Evolutionary conservation across 495 filamentous ascomycete species (phyloP).

Genomic region (Lichenothelia convexa): DNA sequence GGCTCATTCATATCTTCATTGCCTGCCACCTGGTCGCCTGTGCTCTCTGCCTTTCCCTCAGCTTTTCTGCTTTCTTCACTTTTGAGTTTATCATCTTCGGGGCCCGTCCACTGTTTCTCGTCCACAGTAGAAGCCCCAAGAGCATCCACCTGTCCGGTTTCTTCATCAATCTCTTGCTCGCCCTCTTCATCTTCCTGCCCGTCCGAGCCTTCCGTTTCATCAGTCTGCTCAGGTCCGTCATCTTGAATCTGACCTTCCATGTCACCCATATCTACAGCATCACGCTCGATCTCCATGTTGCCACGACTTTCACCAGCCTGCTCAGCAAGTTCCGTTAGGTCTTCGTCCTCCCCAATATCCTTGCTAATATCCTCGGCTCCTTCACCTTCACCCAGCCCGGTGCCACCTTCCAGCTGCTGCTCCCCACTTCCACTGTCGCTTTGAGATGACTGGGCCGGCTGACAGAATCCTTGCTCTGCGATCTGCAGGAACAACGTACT

Average conservation of each 20-base stretch:
- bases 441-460: slow-evolving; percentile 51
- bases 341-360: slow-evolving; percentile 82
- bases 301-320: slow-evolving; percentile 25
- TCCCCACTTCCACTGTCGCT: slow-evolving; percentile 42
- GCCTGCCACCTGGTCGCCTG: too few relatives aligned
- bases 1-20: too few relatives aligned
- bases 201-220: slow-evolving; percentile 35
- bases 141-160: slow-evolving; percentile 76
- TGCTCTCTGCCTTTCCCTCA: slow-evolving; percentile 37
- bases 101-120: slow-evolving; percentile 85
- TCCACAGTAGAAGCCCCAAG: slow-evolving; percentile 76
- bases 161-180: slow-evolving; percentile 64
- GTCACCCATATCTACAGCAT: slow-evolving; percentile 91
- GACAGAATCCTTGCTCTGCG: slow-evolving; percentile 74
- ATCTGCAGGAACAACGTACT: slow-evolving; percentile 58
- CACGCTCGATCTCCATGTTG: slow-evolving; percentile 33
- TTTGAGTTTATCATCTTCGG: slow-evolving; percentile 62
- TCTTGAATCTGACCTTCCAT: slow-evolving; percentile 65
- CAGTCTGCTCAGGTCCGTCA: slow-evolving; percentile 34
- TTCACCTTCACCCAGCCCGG: slow-evolving; percentile 88
- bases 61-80: slow-evolving; percentile 61
- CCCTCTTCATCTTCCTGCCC: slow-evolving; percentile 36
- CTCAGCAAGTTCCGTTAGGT: slow-evolving; percentile 78
- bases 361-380: slow-evolving; percentile 96
- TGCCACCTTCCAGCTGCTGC: slow-evolving; percentile 75